These are phyloP conservation scores for Leishmania turanica DNA, from an alignment of 208 protist species.

Conservation along the genomic window DNA sequence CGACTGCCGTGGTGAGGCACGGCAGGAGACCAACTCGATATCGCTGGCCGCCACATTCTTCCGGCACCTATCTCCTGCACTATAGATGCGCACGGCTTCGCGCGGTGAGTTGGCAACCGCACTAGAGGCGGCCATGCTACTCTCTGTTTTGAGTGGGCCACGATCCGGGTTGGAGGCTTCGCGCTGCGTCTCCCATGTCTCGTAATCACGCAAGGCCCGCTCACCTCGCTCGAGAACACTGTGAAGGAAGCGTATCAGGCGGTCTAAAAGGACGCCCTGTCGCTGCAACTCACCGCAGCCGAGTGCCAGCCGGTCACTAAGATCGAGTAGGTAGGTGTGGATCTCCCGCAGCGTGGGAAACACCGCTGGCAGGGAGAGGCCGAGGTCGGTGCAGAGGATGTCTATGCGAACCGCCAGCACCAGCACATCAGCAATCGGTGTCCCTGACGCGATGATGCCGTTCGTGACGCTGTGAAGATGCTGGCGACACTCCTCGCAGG, in stretches of 20 bases:
- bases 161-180: conserved; percentile 4
- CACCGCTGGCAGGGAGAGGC: conserved; percentile 42
- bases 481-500: conserved; percentile 64
- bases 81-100: not conserved
- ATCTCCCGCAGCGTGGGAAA: conserved; percentile 64
- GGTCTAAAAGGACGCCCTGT: conserved; percentile 35
- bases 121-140: conserved; percentile 4
- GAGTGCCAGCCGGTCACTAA: conserved; percentile 28
- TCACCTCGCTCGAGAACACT: conserved; percentile 36
- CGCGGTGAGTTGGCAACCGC: conserved; percentile 2
- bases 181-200: conserved; percentile 27
- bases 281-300: conserved; percentile 16
- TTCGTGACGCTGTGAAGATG: conserved; percentile 67
- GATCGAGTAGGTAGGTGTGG: conserved; percentile 62
- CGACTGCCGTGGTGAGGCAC: not conserved
- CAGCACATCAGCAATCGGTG: conserved; percentile 47
- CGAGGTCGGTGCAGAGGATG: conserved; percentile 52
- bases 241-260: conserved; percentile 33
- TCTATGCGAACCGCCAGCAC: conserved; percentile 73
- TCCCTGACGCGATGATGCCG: conserved; percentile 41
- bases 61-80: not conserved
- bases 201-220: conserved; percentile 29
- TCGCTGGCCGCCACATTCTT: conserved; percentile 2
- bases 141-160: not conserved
- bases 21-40: conserved; percentile 1